Base-by-base conservation (phyloP, 2,329 filamentous ascomycete genomes). In the Fulvia fulva region DNA sequence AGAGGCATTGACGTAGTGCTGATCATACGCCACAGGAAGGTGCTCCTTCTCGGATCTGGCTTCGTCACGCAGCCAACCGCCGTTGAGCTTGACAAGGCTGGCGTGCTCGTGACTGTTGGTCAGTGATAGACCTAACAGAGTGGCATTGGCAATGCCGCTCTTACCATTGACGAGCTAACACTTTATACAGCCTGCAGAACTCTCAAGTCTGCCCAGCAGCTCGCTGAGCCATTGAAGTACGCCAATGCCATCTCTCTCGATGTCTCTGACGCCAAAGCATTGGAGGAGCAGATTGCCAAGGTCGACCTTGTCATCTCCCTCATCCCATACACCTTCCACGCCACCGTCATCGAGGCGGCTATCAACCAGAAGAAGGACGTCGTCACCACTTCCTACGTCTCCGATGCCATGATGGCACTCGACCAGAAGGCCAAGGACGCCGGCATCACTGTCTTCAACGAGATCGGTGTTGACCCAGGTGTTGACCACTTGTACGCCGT, bases 381-480 rank as follows among this genome's bases (percentile, higher is more conserved):
- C 61, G 92, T 97, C 71, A 97, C 93, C 59, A 97, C 93, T 28
- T 91, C 86, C 65, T 97, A 97, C 73, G 89, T 96, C 63, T 95
- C 90, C 4, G 91, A 91, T 3, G 90, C 90, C 65, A 97, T 97
- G 91, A 77, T 87, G 78, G 93, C 92, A 80, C 85, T 97, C 52
- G 88, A 97, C 70, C 80, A 86, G 68, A 80, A 88, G 68, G 86
- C 83, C 74, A 96, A 96, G 82, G 89, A 88, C 63, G 93, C 93
- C 19, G 92, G 91, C 61, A 97, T 97, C 73, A 96, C 91, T 11
- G 92, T 97, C 73, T 92, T 97, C 89, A 97, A 97, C 78, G 93
- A 97, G 83, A 95, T 96, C 72, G 91, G 91, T 61, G 75, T 81
- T 45, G 87, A 89, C 74, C 87, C 87, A 26, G 87, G 87, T 72